Evolutionary conservation across 164 flowering plant genomes (phyloP), one percentile per base, ranked within the genome.

Genomic region (Amborella trichopoda): DNA sequence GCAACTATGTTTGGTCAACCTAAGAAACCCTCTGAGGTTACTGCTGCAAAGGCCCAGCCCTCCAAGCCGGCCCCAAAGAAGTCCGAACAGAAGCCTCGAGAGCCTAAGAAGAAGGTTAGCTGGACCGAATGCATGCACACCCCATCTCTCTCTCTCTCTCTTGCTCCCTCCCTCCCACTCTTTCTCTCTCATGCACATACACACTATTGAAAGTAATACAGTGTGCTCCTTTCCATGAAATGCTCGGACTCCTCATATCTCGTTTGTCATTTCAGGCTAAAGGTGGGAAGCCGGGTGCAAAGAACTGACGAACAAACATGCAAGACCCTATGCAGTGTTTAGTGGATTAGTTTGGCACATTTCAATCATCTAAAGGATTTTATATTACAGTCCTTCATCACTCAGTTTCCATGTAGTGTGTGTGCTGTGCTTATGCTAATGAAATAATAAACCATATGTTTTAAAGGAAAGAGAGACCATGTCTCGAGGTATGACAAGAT

Each of bases 81-180:
- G 68, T 50, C 50, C 1, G 70, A 52, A 51, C 63, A n/a, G 24
- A 66, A 69, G 42, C 59, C 70, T 38, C 54, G 58, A 22, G 68
- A 60, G 54, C 54, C 45, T n/a, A 50, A 26, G 67, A 68, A 65
- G 66, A 68, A 60, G 65, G 72, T 68, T n/a, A n/a, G 19, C 5
- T n/a, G 6, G 19, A n/a, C n/a, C n/a, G n/a, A n/a, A n/a, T n/a
- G n/a, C n/a, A n/a, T n/a, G n/a, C n/a, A n/a, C n/a, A 6, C 9
- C 19, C 41, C 19, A 18, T 37, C 41, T 37, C 41, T 37, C 41
- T 37, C 4, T 37, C 9, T 37, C 4, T 37, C 41, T 37, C 41
- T 37, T 20, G 14, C 40, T 37, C 34, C 11, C 34, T 30, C 34
- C 11, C 34, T 30, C 34, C n/a, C n/a, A n/a, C n/a, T 30, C 34